These are phyloP conservation scores for Pseudocercospora crystallina DNA, from an alignment of 2,329 filamentous ascomycete species.

Conservation along the genomic window DNA sequence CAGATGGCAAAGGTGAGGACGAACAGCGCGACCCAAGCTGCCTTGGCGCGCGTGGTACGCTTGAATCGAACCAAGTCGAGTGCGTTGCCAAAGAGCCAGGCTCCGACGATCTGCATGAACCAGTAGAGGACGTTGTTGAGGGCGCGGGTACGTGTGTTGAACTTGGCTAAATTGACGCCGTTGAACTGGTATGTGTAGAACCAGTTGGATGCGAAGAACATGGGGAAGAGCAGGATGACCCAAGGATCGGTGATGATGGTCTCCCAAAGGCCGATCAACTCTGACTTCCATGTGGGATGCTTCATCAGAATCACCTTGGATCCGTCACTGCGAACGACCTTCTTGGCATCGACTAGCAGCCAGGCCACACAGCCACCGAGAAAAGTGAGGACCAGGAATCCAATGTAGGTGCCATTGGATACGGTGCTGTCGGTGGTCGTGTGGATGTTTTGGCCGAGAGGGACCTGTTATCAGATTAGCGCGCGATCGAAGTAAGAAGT, in stretches of 20 bases:
- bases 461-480: slow-evolving; percentile 51
- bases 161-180: slow-evolving; percentile 67
- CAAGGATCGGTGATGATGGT: slow-evolving; percentile 70
- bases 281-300: slow-evolving; percentile 81
- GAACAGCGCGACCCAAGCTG: slow-evolving; percentile 62
- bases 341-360: slow-evolving; percentile 67
- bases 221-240: slow-evolving; percentile 74
- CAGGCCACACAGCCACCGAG: slow-evolving; percentile 69
- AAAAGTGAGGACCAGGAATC: slow-evolving; percentile 81
- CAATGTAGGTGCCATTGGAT: slow-evolving; percentile 80
- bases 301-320: slow-evolving; percentile 83
- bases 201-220: slow-evolving; percentile 77
- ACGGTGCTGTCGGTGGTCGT: slow-evolving; percentile 53
- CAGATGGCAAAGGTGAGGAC: slow-evolving; percentile 73
- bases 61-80: slow-evolving; percentile 62
- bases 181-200: slow-evolving; percentile 82
- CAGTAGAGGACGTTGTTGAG: slow-evolving; percentile 77
- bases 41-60: slow-evolving; percentile 67
- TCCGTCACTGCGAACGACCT: slow-evolving; percentile 73
- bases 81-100: slow-evolving; percentile 68
- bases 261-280: slow-evolving; percentile 73
- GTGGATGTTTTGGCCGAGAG: slow-evolving; percentile 71
- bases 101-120: slow-evolving; percentile 74
- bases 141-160: slow-evolving; percentile 72
- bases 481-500: not conserved